Conservation (phyloP, 2,329 filamentous ascomycete species). For the Fusarium praegraminearum region DNA sequence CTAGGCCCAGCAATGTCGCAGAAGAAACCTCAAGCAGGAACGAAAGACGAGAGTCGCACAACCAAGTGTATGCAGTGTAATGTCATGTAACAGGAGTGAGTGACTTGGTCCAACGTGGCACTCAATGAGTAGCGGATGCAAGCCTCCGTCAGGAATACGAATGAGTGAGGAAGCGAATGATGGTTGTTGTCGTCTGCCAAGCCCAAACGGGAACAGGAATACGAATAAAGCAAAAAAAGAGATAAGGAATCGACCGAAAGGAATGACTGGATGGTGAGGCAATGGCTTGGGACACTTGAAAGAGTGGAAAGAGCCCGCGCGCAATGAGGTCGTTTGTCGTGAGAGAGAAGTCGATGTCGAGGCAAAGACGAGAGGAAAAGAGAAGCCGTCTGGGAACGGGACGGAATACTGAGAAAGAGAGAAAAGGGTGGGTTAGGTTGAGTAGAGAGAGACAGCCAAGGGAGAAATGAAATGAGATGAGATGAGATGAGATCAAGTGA, state of each 20-base stretch:
- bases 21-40: slow-evolving; percentile 29
- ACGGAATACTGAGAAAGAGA: slow-evolving; percentile 4
- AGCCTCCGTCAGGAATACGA: slow-evolving; percentile 41
- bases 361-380: slow-evolving; percentile 32
- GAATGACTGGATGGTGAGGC: slow-evolving; percentile 28
- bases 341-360: slow-evolving; percentile 13
- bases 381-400: slow-evolving; percentile 30
- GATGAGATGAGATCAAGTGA: slow-evolving; percentile 14
- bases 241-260: slow-evolving; percentile 20
- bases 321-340: slow-evolving; percentile 25
- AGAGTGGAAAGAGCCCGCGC: slow-evolving; percentile 39
- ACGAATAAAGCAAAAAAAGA: slow-evolving; percentile 18
- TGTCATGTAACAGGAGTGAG: slow-evolving; percentile 32
- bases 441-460: slow-evolving; percentile 28
- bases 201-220: slow-evolving; percentile 1
- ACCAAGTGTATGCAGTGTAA: slow-evolving; percentile 4
- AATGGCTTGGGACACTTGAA: slow-evolving; percentile 30
- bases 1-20: slow-evolving; percentile 8
- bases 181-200: slow-evolving; percentile 24
- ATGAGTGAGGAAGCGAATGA: slow-evolving; percentile 11
- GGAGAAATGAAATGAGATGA: slow-evolving; percentile 41
- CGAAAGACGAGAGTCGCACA: slow-evolving; percentile 24
- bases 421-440: slow-evolving; percentile 29
- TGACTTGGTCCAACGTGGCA: slow-evolving; percentile 38
- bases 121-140: slow-evolving; percentile 40